These are phyloP conservation scores for Aphanomyces cochlioides DNA, from an alignment of 352 stramenopile genomes.

Conservation along the genomic window DNA sequence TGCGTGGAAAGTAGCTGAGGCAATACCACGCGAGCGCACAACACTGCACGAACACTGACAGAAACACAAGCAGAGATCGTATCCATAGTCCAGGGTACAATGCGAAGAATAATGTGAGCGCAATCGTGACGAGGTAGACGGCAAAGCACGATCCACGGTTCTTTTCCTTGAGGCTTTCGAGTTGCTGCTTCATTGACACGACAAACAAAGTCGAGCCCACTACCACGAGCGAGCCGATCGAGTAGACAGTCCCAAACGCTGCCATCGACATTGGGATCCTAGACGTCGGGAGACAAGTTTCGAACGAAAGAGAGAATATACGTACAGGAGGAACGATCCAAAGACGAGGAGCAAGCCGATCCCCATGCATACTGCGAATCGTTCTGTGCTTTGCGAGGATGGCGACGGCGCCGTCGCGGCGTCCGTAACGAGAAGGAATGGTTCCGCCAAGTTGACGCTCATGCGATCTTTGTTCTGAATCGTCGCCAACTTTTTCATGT, in stretches of 20 bases:
- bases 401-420: not conserved
- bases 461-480: slow-evolving; percentile 7
- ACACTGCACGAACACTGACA: slow-evolving; percentile 22
- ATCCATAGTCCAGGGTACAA: slow-evolving; percentile 20
- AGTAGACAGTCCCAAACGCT: slow-evolving; percentile 18
- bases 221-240: slow-evolving; percentile 5
- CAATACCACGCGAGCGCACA: slow-evolving; percentile 19
- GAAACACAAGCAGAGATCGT: slow-evolving; percentile 14
- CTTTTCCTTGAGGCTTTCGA: slow-evolving; percentile 10
- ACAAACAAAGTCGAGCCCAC: slow-evolving; percentile 23
- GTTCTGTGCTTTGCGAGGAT: not conserved
- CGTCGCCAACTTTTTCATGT: not conserved
- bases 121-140: slow-evolving; percentile 4
- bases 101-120: slow-evolving; percentile 19
- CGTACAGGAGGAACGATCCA: slow-evolving; percentile 19
- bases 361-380: slow-evolving; percentile 6
- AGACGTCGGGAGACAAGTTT: not conserved
- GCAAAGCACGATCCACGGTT: slow-evolving; percentile 14
- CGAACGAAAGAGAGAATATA: not conserved
- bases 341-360: slow-evolving; percentile 16
- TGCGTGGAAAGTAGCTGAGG: slow-evolving; percentile 20
- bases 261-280: slow-evolving; percentile 22
- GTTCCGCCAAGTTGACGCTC: not conserved
- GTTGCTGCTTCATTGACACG: not conserved
- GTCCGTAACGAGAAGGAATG: slow-evolving; percentile 4